A percentile compares a stretch with the other conserved stretches of the same genome.
Conservation (phyloP, 2,329 filamentous ascomycete species). For the Aspergillus fischeri region DNA sequence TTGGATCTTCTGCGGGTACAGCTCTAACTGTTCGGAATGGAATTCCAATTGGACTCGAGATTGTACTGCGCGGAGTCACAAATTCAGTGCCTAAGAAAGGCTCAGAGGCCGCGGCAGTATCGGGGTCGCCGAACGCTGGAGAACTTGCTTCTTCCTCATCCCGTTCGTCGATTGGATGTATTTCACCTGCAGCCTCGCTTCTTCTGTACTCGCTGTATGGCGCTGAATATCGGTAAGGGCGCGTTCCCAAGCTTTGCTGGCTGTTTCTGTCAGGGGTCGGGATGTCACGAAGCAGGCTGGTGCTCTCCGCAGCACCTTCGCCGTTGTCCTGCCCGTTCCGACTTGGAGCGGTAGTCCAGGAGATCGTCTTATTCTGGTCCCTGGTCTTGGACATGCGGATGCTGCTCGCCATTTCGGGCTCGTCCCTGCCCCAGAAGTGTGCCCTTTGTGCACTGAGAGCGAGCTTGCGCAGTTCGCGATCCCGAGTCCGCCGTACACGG, state of each 20-base stretch:
- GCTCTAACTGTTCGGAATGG: not conserved
- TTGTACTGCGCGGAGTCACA: constrained; percentile 23
- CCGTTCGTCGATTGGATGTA: constrained; percentile 60
- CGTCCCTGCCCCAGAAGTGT: constrained; percentile 37
- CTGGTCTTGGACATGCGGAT: constrained; percentile 26
- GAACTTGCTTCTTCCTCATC: constrained; percentile 53
- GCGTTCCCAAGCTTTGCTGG: constrained; percentile 36
- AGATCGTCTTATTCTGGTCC: constrained; percentile 20
- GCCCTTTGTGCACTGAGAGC: constrained; percentile 49
- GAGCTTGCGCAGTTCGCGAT: constrained; percentile 53
- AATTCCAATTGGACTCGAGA: constrained; percentile 1
- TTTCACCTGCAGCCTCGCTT: constrained; percentile 49
- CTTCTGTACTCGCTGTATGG: constrained; percentile 48
- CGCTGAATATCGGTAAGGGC: constrained; percentile 37
- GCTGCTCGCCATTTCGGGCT: constrained; percentile 37
- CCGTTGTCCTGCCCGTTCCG: constrained; percentile 25
- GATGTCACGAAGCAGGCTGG: constrained; percentile 39
- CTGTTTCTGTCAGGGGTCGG: constrained; percentile 38
- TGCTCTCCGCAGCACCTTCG: constrained; percentile 36
- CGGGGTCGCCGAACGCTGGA: not conserved
- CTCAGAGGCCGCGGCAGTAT: constrained; percentile 17
- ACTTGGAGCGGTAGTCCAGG: constrained; percentile 25
- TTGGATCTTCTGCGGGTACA: not conserved
- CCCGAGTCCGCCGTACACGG: constrained; percentile 41
- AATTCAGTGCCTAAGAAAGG: constrained; percentile 25